These are phyloP conservation scores for Coelastrella sp. DNA, from an alignment of 139 green algal genomes.

Conservation along the genomic window DNA sequence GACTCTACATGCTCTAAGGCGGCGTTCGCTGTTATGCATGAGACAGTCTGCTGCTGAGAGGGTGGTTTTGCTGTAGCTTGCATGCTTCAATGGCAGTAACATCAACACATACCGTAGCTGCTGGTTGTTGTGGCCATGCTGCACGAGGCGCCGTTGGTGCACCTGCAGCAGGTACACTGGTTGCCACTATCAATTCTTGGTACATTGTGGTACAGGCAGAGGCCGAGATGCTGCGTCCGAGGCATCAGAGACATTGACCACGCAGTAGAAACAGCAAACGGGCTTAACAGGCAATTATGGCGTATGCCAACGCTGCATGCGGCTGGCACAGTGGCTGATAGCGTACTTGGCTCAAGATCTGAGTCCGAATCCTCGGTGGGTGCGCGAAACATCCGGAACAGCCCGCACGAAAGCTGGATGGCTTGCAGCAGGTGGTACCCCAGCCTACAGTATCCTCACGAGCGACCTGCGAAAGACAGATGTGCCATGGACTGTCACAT, in stretches of 20 bases:
- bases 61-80: background rate
- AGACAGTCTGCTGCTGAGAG: too few relatives aligned
- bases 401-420: too few relatives aligned
- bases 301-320: too few relatives aligned
- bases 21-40: too few relatives aligned
- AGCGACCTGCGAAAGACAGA: too few relatives aligned
- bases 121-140: background rate
- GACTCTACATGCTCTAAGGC: too few relatives aligned
- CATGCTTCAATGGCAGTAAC: background rate
- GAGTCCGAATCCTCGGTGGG: constrained; percentile 25
- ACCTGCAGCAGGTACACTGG: background rate
- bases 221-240: too few relatives aligned
- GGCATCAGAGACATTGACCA: background rate
- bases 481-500: too few relatives aligned
- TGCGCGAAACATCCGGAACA: background rate
- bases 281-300: background rate
- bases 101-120: background rate
- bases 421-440: too few relatives aligned
- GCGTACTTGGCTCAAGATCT: background rate
- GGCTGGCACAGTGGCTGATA: background rate
- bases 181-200: too few relatives aligned
- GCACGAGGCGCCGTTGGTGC: background rate
- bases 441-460: too few relatives aligned
- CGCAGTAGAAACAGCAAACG: background rate
- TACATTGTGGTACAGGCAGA: too few relatives aligned